These are phyloP conservation scores for Trametes punicea DNA, from an alignment of 768 basidiomycete species.

Conservation along the genomic window DNA sequence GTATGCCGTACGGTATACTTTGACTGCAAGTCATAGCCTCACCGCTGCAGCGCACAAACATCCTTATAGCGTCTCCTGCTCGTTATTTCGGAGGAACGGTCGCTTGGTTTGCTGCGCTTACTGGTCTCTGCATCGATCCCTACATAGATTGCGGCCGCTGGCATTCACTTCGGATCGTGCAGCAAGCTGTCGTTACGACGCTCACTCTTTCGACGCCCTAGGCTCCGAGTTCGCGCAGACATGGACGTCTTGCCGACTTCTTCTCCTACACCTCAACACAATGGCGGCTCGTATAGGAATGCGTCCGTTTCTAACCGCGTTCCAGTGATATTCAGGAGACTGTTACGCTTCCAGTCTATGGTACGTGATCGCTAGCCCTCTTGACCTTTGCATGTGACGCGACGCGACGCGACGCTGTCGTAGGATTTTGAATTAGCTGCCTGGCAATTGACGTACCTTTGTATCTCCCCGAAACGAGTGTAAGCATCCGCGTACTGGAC, in stretches of 20 bases:
- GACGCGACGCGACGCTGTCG: not conserved
- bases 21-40: not conserved
- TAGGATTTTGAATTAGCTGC: slow-evolving; percentile 97
- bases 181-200: slow-evolving; percentile 2
- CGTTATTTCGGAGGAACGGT: too few relatives aligned
- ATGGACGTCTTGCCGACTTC: slow-evolving; percentile 30
- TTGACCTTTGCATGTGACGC: not conserved
- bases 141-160: too few relatives aligned
- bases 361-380: slow-evolving; percentile 38
- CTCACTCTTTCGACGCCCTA: not conserved
- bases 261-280: slow-evolving; percentile 19
- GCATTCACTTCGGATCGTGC: not conserved
- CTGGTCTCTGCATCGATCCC: too few relatives aligned
- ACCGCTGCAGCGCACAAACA: too few relatives aligned
- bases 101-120: too few relatives aligned
- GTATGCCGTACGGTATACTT: too few relatives aligned
- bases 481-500: slow-evolving; percentile 36
- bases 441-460: slow-evolving; percentile 94
- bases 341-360: slow-evolving; percentile 87
- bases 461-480: slow-evolving; percentile 90
- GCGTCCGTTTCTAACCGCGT: slow-evolving; percentile 46
- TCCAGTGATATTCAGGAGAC: slow-evolving; percentile 74
- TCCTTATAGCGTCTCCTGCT: too few relatives aligned
- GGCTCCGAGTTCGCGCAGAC: slow-evolving; percentile 4
- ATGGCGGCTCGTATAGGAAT: slow-evolving; percentile 21